These are phyloP conservation scores for Talaromyces sp. DNA, from an alignment of 2,329 filamentous ascomycete species.

Conservation along the genomic window DNA sequence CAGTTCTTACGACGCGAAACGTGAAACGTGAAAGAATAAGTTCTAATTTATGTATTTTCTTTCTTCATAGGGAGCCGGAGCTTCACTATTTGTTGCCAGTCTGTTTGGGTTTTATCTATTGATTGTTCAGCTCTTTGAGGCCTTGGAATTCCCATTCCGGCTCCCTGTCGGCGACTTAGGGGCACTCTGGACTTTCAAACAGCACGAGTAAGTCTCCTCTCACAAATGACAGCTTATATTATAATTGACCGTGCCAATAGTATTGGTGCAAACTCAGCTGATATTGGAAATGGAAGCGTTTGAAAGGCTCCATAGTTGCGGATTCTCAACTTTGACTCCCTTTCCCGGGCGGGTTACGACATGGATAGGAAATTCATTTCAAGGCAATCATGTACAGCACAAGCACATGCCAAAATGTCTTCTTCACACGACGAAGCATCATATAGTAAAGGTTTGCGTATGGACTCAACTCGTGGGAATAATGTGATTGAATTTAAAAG, in stretches of 20 bases:
- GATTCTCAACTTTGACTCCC: background rate
- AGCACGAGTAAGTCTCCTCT: background rate
- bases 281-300: background rate
- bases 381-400: background rate
- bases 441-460: background rate
- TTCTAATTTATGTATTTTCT: background rate
- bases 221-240: background rate
- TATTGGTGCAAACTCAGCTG: background rate
- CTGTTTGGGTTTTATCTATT: constrained; percentile 54
- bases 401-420: background rate
- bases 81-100: constrained; percentile 48
- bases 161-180: constrained; percentile 43
- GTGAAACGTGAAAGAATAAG: background rate
- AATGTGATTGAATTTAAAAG: background rate
- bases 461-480: background rate
- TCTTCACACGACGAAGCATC: background rate
- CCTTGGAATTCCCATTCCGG: constrained; percentile 52
- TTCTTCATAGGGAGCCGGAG: constrained; percentile 42
- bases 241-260: background rate
- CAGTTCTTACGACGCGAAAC: background rate
- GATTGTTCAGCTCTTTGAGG: constrained; percentile 52
- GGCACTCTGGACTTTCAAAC: background rate
- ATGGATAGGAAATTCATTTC: background rate
- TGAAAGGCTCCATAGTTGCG: background rate
- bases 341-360: background rate